These are phyloP conservation scores for Crithidia fasciculata DNA, from an alignment of 208 protist species.

Conservation along the genomic window DNA sequence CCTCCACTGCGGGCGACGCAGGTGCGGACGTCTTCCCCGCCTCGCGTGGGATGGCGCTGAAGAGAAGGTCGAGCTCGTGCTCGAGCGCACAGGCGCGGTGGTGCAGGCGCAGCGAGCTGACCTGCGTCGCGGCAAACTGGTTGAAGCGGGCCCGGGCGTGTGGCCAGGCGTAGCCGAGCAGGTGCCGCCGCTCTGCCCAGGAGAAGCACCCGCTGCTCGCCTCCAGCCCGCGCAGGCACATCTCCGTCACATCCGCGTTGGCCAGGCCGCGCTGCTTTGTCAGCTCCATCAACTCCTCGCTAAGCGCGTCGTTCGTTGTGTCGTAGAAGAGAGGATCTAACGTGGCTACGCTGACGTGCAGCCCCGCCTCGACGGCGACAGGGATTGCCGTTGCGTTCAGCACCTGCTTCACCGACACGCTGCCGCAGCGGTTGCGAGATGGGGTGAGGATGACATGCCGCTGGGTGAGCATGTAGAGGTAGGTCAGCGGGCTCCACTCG, in stretches of 20 bases:
- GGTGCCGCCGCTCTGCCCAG: constrained; percentile 21
- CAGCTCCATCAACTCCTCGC: constrained; percentile 64
- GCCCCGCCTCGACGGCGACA: constrained; percentile 90
- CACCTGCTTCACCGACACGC: constrained; percentile 42
- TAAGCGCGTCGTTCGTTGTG: constrained; percentile 67
- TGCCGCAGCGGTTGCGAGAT: constrained; percentile 87
- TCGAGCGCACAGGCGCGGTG: constrained; percentile 57
- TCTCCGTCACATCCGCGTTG: constrained; percentile 68
- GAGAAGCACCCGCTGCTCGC: constrained; percentile 23
- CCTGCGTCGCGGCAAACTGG: constrained; percentile 62
- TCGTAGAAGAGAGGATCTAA: constrained; percentile 95
- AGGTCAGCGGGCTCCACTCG: constrained; percentile 93
- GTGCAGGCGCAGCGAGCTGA: constrained; percentile 70
- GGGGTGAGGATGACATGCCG: constrained; percentile 96
- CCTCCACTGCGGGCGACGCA: background rate
- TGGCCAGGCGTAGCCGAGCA: constrained; percentile 65
- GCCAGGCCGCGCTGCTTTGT: constrained; percentile 51
- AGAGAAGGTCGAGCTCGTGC: constrained; percentile 77
- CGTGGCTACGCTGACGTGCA: constrained; percentile 96
- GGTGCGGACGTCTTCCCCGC: background rate
- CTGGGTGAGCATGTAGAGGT: constrained; percentile 98
- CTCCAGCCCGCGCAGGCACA: constrained; percentile 60
- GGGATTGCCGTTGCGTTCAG: constrained; percentile 89
- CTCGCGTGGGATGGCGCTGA: constrained; percentile 16
- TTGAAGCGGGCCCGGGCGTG: constrained; percentile 54